Percentiles rank a stretch among this genome's conserved stretches.
These are phyloP conservation scores for Drosera capensis DNA, from an alignment of 148 eudicot species.

Conservation along the genomic window DNA sequence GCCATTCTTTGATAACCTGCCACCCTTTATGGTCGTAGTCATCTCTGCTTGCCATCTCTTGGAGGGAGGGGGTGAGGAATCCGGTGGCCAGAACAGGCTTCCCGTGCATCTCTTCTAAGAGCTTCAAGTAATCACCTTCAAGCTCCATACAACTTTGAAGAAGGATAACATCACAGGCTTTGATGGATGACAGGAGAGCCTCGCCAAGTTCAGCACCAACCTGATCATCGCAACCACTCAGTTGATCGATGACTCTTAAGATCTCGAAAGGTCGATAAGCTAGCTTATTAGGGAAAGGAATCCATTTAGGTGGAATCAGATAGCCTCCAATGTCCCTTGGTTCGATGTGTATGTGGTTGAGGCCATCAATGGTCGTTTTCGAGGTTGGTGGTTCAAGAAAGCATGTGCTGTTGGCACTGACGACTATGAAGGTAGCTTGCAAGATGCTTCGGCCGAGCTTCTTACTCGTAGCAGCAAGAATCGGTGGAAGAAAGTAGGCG, in stretches of 20 bases:
- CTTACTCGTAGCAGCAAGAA: too few species aligned
- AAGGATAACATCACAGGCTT: conserved; percentile 35
- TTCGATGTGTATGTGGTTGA: too few species aligned
- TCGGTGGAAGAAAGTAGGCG: not conserved
- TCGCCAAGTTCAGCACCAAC: too few species aligned
- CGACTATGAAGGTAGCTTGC: not conserved
- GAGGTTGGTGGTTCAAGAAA: not conserved
- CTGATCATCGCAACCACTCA: not conserved
- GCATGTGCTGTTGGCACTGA: not conserved
- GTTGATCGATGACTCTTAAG: too few species aligned
- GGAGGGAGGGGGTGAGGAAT: conserved; percentile 14
- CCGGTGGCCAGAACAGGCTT: conserved; percentile 41
- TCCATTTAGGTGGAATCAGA: too few species aligned
- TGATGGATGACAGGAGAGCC: too few species aligned
- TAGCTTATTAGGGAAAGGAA: too few species aligned
- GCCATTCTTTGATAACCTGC: conserved; percentile 24
- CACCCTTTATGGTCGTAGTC: conserved; percentile 8
- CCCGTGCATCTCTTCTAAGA: conserved; percentile 30
- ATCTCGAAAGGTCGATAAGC: too few species aligned
- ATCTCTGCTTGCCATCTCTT: not conserved
- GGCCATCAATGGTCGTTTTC: too few species aligned
- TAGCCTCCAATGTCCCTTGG: too few species aligned
- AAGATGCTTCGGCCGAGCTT: not conserved
- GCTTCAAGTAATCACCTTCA: conserved; percentile 41
- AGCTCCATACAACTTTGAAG: conserved; percentile 34